phyloP scores from a whole-genome alignment of 257 asterid genomes.

The Nicotiana noctiflora region DNA sequence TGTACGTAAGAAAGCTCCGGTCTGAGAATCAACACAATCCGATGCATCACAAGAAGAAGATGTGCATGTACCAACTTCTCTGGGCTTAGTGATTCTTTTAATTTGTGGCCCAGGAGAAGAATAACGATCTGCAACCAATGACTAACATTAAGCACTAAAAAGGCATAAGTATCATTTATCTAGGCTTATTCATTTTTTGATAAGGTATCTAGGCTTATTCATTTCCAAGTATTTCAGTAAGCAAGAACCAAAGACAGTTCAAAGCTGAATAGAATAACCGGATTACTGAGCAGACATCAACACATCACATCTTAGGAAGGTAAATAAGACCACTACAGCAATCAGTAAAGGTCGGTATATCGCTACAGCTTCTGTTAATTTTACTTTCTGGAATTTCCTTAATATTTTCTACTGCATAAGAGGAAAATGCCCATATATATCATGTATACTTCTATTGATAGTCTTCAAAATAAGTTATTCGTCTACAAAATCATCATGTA shows the following conservation, averaged over 20 bases:
- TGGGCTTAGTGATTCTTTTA: constrained; percentile 26
- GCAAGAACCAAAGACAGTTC: background rate
- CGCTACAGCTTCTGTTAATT: background rate
- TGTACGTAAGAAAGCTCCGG: constrained; percentile 67
- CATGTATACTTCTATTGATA: background rate
- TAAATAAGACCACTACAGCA: background rate
- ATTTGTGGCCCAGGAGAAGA: constrained; percentile 32
- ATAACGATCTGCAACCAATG: constrained; percentile 33
- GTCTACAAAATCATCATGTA: background rate
- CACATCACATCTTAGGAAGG: background rate
- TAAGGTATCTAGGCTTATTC: background rate
- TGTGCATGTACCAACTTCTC: constrained; percentile 28
- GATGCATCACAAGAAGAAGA: constrained; percentile 30
- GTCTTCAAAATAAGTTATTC: background rate
- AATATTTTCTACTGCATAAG: background rate
- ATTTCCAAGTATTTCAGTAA: background rate
- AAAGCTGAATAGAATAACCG: background rate
- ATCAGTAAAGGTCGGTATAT: background rate
- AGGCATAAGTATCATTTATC: background rate
- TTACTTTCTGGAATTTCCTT: background rate
- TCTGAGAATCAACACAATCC: constrained; percentile 28
- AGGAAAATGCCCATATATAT: background rate
- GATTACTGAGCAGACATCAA: background rate
- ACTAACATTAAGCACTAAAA: constrained; percentile 4
- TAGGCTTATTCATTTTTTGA: background rate